Evolutionary conservation across 768 basidiomycete genomes (phyloP).

Genomic region (Hydnomerulius pinastri): DNA sequence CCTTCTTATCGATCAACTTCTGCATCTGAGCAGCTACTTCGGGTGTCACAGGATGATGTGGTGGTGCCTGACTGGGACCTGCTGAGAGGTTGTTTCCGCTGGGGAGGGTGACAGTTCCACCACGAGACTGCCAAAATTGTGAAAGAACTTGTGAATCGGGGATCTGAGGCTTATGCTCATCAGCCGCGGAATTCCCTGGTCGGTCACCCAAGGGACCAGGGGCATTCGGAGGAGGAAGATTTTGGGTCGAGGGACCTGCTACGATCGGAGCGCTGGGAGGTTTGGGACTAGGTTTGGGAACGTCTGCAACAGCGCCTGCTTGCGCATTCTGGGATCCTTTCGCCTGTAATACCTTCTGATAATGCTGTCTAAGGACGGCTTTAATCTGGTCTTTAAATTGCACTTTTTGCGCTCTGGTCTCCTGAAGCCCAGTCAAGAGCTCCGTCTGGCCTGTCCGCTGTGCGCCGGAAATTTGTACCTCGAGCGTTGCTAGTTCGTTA

Average conservation of each 20-base stretch:
- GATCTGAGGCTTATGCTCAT: conserved; percentile 20
- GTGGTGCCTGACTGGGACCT: conserved; percentile 15
- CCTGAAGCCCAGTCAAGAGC: conserved; percentile 13
- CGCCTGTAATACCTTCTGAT: conserved; percentile 10
- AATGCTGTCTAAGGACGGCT: conserved; percentile 12
- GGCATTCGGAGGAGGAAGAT: conserved; percentile 5
- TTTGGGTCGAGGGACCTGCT: conserved; percentile 13
- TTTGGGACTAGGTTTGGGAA: neutral
- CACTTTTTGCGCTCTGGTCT: conserved; percentile 6
- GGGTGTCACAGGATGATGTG: conserved; percentile 3
- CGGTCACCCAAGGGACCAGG: conserved; percentile 8
- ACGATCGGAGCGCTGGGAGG: conserved; percentile 7
- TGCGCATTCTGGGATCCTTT: conserved; percentile 14
- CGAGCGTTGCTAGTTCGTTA: conserved; percentile 11
- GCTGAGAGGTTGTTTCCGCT: conserved; percentile 13
- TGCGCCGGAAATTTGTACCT: conserved; percentile 15
- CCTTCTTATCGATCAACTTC: conserved; percentile 49
- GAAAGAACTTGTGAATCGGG: conserved; percentile 27
- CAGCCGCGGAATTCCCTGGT: conserved; percentile 1
- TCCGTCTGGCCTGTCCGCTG: conserved; percentile 19
- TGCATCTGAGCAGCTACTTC: conserved; percentile 45
- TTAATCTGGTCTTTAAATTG: conserved; percentile 13
- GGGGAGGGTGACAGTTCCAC: conserved; percentile 12
- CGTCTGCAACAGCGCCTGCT: neutral
- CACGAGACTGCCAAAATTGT: conserved; percentile 32